Evolutionary conservation across 2,329 filamentous ascomycete species (phyloP), one percentile per base, ranked within the genome.

Genomic region (Trichoderma arundinaceum): DNA sequence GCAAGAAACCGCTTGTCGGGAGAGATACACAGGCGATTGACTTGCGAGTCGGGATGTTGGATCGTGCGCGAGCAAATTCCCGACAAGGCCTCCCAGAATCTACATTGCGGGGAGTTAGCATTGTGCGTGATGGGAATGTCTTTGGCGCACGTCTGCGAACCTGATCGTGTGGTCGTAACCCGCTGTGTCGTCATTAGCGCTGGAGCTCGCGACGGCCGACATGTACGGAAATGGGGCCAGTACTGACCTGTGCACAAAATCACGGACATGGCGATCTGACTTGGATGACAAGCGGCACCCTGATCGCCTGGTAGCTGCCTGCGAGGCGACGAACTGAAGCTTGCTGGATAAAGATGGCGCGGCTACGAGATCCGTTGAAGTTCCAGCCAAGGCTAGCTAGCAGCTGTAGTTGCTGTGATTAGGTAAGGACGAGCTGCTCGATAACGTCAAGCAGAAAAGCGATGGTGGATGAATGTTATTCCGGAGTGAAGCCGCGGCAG

Each of bases 31-130:
- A 99, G 89, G 49, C 95, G 92, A 80, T 99, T 99, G 72, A 99
- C 95, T 79, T 99, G 95, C 9, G 94, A 98, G 79, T 99, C 95
- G 2, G 95, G 92, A 75, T 99, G 94, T 72, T 97, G 95, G 72
- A 99, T 98, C 22, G 95, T 99, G 70, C 95, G 92, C 48, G 93
- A 97, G 81, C 95, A 99, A 73, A 99, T 98, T 62, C 95, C 95
- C 10, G 94, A 97, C 64, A 99, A 86, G 1, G 95, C 95, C 80
- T 99, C 95, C 95, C 95, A 99, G 82, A 99, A 99, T 70, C 93
- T 96, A 75, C 22, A 28, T 41, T 22, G 43, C 13, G 7, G 19
- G 35, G 17, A 49, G 35, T 58, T 22, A 62, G 72, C 65, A 73
- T 69, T 39, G 49, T 33, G 52, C 35, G 44, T 39, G 17, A 8